Conservation (phyloP, 169 alveolate genomes). For the Plasmodium sp. region DNA sequence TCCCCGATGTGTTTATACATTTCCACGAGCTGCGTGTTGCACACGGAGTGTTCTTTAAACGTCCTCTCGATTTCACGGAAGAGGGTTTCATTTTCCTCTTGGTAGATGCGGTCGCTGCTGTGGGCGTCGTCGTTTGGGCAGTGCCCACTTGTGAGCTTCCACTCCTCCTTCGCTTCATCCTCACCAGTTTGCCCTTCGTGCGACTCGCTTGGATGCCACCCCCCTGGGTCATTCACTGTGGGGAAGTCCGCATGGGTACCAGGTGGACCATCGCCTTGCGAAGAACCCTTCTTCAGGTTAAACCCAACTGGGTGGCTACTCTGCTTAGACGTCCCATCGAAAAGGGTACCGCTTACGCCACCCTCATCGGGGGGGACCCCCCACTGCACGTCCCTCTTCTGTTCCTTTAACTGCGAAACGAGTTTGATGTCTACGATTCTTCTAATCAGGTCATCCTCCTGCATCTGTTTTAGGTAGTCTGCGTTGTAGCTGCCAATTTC, state of each 20-base stretch:
- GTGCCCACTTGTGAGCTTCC: neutral
- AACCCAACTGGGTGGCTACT: neutral
- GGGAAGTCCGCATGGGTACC: neutral
- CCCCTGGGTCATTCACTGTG: neutral
- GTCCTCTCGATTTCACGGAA: slow-evolving; percentile 24
- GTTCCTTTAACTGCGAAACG: neutral
- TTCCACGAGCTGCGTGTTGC: slow-evolving; percentile 37
- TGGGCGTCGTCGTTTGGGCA: neutral
- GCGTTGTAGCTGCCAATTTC: neutral
- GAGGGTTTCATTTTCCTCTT: slow-evolving; percentile 4
- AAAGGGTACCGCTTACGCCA: neutral
- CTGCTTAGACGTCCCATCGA: neutral
- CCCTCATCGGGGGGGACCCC: neutral
- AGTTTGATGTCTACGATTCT: slow-evolving; percentile 8
- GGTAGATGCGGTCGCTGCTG: neutral
- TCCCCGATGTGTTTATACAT: slow-evolving; percentile 44
- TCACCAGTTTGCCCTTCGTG: neutral
- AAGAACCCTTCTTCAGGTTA: neutral
- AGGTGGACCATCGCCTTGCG: neutral
- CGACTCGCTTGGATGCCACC: neutral
- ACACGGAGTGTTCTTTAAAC: slow-evolving; percentile 30
- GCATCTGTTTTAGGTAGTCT: neutral
- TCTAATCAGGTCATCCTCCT: slow-evolving; percentile 26
- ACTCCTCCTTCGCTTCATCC: neutral
- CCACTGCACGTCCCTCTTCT: neutral